These are phyloP conservation scores for Diphasiastrum complanatum DNA, from an alignment of 83 land plant species.

Conservation along the genomic window DNA sequence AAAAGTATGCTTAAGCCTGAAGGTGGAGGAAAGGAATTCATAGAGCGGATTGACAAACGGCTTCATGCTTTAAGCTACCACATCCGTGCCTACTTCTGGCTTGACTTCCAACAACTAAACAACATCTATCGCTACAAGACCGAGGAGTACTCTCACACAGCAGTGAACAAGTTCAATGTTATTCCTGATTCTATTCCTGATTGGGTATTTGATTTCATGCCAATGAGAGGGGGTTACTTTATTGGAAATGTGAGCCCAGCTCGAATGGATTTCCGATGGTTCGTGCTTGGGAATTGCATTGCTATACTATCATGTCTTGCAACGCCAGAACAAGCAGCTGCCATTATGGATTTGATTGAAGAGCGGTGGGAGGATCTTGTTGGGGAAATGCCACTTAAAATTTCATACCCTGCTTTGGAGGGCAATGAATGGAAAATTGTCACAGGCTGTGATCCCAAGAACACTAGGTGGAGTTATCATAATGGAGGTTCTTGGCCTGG, in stretches of 20 bases:
- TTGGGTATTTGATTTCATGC: background rate
- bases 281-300: background rate
- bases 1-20: background rate
- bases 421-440: background rate
- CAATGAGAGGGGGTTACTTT: background rate
- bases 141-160: background rate
- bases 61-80: background rate
- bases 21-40: background rate
- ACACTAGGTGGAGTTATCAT: background rate
- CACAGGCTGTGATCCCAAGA: background rate
- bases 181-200: background rate
- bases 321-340: background rate
- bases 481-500: background rate
- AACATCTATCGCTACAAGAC: background rate
- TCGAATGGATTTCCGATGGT: background rate
- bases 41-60: background rate
- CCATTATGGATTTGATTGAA: background rate
- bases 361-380: background rate
- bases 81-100: background rate
- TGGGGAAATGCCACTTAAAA: background rate
- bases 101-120: background rate
- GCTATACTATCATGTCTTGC: background rate
- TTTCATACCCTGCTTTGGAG: background rate
- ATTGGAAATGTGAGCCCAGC: constrained; percentile 1
- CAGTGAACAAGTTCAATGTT: background rate